phyloP scores from a whole-genome alignment of 2,329 filamentous ascomycete genomes.

The Verticillium nubilum region DNA sequence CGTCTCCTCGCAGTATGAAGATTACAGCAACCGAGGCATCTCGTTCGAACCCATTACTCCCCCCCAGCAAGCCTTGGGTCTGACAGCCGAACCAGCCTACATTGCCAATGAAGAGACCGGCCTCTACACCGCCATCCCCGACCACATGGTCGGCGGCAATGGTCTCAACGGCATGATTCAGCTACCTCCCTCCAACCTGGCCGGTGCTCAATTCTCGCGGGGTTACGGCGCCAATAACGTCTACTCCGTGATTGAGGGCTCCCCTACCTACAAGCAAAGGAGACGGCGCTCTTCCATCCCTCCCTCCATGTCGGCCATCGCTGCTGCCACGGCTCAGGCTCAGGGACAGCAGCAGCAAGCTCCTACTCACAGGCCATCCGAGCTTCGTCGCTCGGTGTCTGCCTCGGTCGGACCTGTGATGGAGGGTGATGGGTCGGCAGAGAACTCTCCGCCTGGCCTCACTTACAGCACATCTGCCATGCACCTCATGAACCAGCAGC shows the following conservation, averaged over 20 bases:
- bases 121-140: conserved; percentile 90
- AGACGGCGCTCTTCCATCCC: conserved; percentile 90
- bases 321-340: conserved; percentile 55
- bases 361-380: conserved; percentile 73
- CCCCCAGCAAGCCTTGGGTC: conserved; percentile 78
- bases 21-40: conserved; percentile 93
- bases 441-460: conserved; percentile 74
- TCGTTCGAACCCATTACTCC: conserved; percentile 97
- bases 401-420: conserved; percentile 76
- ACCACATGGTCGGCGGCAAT: conserved; percentile 71
- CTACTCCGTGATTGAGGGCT: conserved; percentile 95
- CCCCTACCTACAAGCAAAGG: conserved; percentile 97
- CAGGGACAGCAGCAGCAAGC: conserved; percentile 26
- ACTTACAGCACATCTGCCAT: conserved; percentile 67
- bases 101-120: conserved; percentile 98
- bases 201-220: conserved; percentile 72
- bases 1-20: conserved; percentile 96
- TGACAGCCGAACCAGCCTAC: conserved; percentile 86
- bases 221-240: conserved; percentile 71
- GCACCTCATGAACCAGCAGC: conserved; percentile 58
- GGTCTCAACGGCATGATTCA: conserved; percentile 86
- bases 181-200: conserved; percentile 78
- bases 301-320: conserved; percentile 64
- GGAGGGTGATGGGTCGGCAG: conserved; percentile 72
- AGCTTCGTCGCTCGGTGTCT: conserved; percentile 86